Evolutionary conservation across 352 stramenopile species (phyloP), one percentile per base, ranked within the genome.

Genomic region (Thalassiosira ordinaria): DNA sequence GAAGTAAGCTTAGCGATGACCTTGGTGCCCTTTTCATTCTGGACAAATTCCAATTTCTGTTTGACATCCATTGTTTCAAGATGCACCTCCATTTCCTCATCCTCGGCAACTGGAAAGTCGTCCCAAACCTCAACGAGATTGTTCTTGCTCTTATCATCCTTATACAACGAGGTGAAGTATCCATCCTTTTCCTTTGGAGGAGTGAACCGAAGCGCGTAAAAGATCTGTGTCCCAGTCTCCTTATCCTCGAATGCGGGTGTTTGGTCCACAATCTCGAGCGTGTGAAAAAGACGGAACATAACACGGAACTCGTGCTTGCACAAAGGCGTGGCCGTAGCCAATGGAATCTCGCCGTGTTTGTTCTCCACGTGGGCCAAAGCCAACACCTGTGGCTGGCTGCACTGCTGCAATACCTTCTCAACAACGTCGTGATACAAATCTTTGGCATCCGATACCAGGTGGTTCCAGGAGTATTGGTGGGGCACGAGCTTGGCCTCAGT

Each of bases 291-390:
- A 33, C 90, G 74, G 35, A 95, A 81, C 85, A 93, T 92, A 0
- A 95, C 84, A 41, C 90, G 87, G 61, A 95, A 88, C 61, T 93
- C 88, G 37, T 95, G 82, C 60, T 93, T 95, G 80, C 90, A 93
- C 0, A 95, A 81, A 35, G 90, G 87, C 13, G 88, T 93, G 2
- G 88, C 87, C 59, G 80, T 85, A 20, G 85, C 78, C n/a, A 95
- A 74, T 14, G 90, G 77, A 55, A 93, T 95, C 47, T 89, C 89
- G 56, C 90, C 87, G 33, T 84, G 78, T n/a, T 85, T 82, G 51
- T 86, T 87, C 83, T 93, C 80, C 9, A 93, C 76, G 56, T 95
- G 88, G 13, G 90, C 86, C 22, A 95, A 76, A 22, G 90, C 88
- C 1, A 94, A 37, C 1, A 94, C 82, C 70, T 94, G 90, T 44